Percentiles rank a stretch among this genome's conserved stretches.
Evolutionary conservation across 2,329 filamentous ascomycete genomes (phyloP).

Genomic region (Endothia cerciana): DNA sequence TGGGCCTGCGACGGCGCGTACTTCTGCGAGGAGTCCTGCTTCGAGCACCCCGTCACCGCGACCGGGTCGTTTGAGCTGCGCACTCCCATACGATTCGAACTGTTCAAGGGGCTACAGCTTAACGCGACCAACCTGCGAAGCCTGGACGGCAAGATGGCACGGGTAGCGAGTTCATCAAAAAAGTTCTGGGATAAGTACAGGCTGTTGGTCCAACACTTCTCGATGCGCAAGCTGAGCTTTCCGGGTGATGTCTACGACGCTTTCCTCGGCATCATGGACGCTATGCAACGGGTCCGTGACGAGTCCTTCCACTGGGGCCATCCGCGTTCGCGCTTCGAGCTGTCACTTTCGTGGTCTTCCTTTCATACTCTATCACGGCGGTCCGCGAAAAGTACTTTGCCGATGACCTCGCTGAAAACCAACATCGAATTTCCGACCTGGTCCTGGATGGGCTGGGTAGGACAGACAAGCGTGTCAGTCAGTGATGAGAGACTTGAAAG

Average conservation of each 20-base stretch:
- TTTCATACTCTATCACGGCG: neutral
- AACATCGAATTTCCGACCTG: conserved; percentile 9
- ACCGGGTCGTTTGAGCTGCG: neutral
- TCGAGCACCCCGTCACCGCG: neutral
- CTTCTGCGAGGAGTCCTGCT: conserved; percentile 6
- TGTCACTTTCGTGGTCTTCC: conserved; percentile 1
- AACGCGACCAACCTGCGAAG: neutral
- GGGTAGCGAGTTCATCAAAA: neutral
- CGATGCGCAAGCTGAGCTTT: conserved; percentile 6
- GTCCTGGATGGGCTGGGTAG: conserved; percentile 17
- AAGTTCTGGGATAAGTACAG: conserved; percentile 6
- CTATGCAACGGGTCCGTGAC: neutral
- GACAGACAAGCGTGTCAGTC: neutral
- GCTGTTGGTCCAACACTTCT: neutral
- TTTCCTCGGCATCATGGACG: conserved; percentile 5
- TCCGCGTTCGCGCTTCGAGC: conserved; percentile 9
- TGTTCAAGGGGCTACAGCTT: neutral
- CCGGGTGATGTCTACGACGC: conserved; percentile 10
- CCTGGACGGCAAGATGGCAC: conserved; percentile 11
- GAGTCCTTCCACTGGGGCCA: conserved; percentile 16
- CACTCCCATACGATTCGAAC: conserved; percentile 6
- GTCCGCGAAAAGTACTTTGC: neutral
- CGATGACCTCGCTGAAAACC: conserved; percentile 3
- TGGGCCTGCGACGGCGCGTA: conserved; percentile 16
- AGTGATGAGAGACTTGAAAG: neutral